Base-by-base conservation (phyloP, 495 filamentous ascomycete genomes). In the Talaromyces stipitatus region DNA sequence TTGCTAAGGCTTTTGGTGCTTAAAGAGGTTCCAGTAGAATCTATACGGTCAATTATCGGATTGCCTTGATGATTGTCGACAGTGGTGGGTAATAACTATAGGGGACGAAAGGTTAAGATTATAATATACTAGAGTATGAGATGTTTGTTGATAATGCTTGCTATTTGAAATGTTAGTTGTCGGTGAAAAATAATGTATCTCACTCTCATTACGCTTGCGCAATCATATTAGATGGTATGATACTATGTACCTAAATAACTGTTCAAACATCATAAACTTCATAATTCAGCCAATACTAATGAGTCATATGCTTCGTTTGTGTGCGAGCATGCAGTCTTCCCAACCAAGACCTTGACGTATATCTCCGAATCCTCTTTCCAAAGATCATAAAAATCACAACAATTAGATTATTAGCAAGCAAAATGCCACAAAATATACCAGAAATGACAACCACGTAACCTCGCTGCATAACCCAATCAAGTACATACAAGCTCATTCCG, bases 391-490 rank as follows among this genome's bases (percentile, higher is more conserved):
- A 85, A 12, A 80, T 60, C 14, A 82, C 48, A 23, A 86, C 57
- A 20, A 67, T 60, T 33, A 84, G 58, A 61, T 85, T 86, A 65
- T 86, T 86, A 27, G 65, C 73, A 53, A 83, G 61, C 47, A 84
- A 54, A 11, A 85, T 72, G 0, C 63, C 75, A 26, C 72, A 71
- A 63, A 86, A 85, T 2, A 81, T 76, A 0, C 83, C 82, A 4
- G 78, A 71, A 62, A 86, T 82, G 18, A 85, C 76, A 10, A 76
- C 73, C 2, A 71, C 80, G 63, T 83, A 85, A 7, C 82, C 83
- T 18, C 67, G 64, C 54, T 76, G 60, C 64, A 79, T 51, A 10
- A 85, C 79, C 83, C 82, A 86, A 55, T 76, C 70, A 20, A 86
- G 66, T 45, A 86, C 60, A 57, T 81, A 77, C 18, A 80, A 62